Evolutionary conservation across 805 yeast genomes (phyloP).

Genomic region (Ascoidea asiatica): DNA sequence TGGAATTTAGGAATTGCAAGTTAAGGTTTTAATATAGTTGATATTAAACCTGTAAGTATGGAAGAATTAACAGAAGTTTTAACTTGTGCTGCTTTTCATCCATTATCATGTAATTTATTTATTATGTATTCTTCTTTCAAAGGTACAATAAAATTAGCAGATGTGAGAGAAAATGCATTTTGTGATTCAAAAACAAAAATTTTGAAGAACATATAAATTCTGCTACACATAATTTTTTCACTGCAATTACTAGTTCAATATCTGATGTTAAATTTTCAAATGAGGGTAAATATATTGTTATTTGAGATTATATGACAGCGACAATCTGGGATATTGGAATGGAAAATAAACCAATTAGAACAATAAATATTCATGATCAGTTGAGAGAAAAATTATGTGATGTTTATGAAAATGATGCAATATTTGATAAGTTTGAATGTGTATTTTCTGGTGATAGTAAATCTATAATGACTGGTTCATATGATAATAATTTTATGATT

Average conservation of each 20-base stretch:
- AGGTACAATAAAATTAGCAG: conserved; percentile 90
- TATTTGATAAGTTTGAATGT: conserved; percentile 96
- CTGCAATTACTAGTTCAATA: conserved; percentile 90
- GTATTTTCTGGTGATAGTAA: conserved; percentile 87
- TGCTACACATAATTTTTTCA: conserved; percentile 83
- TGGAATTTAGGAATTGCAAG: conserved; percentile 94
- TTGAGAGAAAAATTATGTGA: conserved; percentile 88
- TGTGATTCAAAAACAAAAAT: conserved; percentile 83
- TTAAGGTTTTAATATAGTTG: conserved; percentile 93
- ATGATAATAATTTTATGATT: conserved; percentile 93
- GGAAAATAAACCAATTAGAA: conserved; percentile 90
- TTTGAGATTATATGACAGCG: conserved; percentile 93
- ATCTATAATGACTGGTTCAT: conserved; percentile 92
- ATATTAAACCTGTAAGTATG: conserved; percentile 96
- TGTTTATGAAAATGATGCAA: conserved; percentile 96
- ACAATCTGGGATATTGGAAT: conserved; percentile 97
- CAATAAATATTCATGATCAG: conserved; percentile 95
- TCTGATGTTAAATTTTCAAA: conserved; percentile 86
- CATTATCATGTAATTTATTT: conserved; percentile 78
- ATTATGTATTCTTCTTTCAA: conserved; percentile 93
- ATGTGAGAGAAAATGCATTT: conserved; percentile 89
- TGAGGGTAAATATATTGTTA: conserved; percentile 90
- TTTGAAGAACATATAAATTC: conserved; percentile 94
- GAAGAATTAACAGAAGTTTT: conserved; percentile 97
- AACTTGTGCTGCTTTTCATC: conserved; percentile 94